phyloP scores from a whole-genome alignment of 768 basidiomycete genomes.

The Russula vinacea region DNA sequence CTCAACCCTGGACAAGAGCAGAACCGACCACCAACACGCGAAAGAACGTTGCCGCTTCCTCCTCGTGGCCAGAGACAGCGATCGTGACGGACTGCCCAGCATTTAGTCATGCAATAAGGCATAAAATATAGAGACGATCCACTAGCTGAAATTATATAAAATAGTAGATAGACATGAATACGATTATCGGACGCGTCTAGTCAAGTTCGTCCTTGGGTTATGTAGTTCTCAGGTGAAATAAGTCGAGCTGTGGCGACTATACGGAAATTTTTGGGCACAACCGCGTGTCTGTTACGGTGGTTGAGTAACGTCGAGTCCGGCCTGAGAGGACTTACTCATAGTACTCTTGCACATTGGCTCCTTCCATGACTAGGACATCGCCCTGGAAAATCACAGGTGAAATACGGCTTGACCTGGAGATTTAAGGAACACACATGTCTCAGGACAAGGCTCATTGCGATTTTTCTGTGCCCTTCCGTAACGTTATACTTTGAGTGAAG shows the following conservation, averaged over 20 bases:
- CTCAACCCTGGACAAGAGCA: conserved; percentile 13
- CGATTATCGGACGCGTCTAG: not conserved
- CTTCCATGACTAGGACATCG: conserved; percentile 77
- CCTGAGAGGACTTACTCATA: conserved; percentile 56
- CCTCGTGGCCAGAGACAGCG: conserved; percentile 18
- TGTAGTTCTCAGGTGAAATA: conserved; percentile 43
- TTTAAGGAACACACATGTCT: conserved; percentile 53
- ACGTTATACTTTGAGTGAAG: conserved; percentile 39
- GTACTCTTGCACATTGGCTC: conserved; percentile 57
- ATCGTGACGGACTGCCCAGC: not conserved
- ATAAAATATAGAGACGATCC: not conserved
- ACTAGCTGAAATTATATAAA: not conserved
- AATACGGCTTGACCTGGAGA: not conserved
- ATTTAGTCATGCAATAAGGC: no score
- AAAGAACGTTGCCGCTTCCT: conserved; percentile 21
- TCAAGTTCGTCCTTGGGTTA: not conserved
- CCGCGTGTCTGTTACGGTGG: conserved; percentile 57
- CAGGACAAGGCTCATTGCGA: conserved; percentile 54
- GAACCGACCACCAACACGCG: conserved; percentile 11
- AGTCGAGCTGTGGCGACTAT: conserved; percentile 77
- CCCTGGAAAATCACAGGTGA: conserved; percentile 46
- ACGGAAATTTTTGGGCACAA: conserved; percentile 69
- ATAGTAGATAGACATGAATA: conserved; percentile 5
- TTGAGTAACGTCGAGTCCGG: conserved; percentile 16
- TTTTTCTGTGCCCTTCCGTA: conserved; percentile 33